A percentile compares a stretch with the other conserved stretches of the same genome.
phyloP scores from a whole-genome alignment of 352 stramenopile genomes.

The Globisporangium canariense region DNA sequence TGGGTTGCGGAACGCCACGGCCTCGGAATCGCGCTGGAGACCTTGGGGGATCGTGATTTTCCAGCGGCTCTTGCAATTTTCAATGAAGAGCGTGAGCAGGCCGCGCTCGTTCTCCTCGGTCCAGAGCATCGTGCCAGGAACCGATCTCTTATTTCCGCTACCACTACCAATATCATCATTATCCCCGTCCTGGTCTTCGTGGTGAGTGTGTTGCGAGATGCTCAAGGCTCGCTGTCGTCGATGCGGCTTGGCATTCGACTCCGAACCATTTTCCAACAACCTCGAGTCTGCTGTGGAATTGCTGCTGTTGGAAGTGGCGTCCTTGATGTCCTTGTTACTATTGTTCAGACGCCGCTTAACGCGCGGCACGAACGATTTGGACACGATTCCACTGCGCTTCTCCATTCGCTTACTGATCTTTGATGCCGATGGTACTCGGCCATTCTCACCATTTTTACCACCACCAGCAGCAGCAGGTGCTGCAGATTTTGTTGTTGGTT shows the following conservation, averaged over 20 bases:
- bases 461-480: background rate
- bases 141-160: background rate
- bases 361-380: conserved; percentile 35
- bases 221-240: conserved; percentile 2
- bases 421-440: conserved; percentile 6
- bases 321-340: conserved; percentile 14
- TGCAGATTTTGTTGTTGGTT: conserved; percentile 21
- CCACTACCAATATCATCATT: background rate
- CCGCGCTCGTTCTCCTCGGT: conserved; percentile 50
- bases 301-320: background rate
- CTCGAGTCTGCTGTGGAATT: background rate
- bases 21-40: conserved; percentile 52
- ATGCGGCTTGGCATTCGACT: conserved; percentile 14
- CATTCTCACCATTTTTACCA: background rate
- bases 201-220: background rate
- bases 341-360: conserved; percentile 25
- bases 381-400: conserved; percentile 65
- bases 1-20: conserved; percentile 60
- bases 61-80: conserved; percentile 63
- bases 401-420: conserved; percentile 4
- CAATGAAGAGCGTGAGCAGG: conserved; percentile 66
- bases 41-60: conserved; percentile 53
- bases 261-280: conserved; percentile 11
- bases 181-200: background rate
- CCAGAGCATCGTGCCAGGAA: conserved; percentile 33